Conservation (phyloP, 306 rosid genomes). For the Crotalaria pallida region DNA sequence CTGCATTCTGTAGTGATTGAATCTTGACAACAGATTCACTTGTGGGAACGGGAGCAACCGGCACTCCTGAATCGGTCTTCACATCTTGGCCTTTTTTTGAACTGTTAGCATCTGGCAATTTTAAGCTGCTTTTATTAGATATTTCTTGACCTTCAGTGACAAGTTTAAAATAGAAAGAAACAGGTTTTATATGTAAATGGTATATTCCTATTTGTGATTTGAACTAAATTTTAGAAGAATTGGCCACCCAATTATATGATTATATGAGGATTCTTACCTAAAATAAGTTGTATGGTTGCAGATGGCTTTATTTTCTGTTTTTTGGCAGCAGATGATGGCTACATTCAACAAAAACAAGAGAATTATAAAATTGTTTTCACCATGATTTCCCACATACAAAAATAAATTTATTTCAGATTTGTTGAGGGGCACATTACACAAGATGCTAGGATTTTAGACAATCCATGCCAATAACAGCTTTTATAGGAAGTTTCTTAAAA, state of each 20-base stretch:
- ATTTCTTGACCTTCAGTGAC: constrained; percentile 37
- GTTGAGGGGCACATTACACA: not conserved
- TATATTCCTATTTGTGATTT: not conserved
- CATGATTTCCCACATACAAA: not conserved
- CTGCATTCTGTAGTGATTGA: constrained; percentile 26
- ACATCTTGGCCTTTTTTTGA: constrained; percentile 16
- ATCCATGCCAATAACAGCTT: not conserved
- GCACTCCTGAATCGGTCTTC: constrained; percentile 21
- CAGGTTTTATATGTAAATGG: constrained; percentile 13
- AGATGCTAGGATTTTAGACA: not conserved
- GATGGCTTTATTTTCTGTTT: constrained; percentile 40
- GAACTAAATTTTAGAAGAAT: not conserved
- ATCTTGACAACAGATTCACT: constrained; percentile 26
- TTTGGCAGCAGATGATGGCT: constrained; percentile 48
- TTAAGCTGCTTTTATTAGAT: constrained; percentile 25
- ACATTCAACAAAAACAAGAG: constrained; percentile 20
- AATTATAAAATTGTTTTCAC: not conserved
- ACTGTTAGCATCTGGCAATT: constrained; percentile 22
- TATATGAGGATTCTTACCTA: constrained; percentile 39
- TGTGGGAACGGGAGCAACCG: constrained; percentile 19
- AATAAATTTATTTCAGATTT: not conserved
- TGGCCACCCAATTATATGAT: not conserved
- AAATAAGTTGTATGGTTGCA: constrained; percentile 24
- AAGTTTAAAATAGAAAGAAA: constrained; percentile 14
- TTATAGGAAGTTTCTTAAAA: not conserved